A percentile compares a stretch with the other conserved stretches of the same genome.
These are phyloP conservation scores for Xylaria sp. DNA, from an alignment of 2,329 filamentous ascomycete genomes.

Conservation along the genomic window DNA sequence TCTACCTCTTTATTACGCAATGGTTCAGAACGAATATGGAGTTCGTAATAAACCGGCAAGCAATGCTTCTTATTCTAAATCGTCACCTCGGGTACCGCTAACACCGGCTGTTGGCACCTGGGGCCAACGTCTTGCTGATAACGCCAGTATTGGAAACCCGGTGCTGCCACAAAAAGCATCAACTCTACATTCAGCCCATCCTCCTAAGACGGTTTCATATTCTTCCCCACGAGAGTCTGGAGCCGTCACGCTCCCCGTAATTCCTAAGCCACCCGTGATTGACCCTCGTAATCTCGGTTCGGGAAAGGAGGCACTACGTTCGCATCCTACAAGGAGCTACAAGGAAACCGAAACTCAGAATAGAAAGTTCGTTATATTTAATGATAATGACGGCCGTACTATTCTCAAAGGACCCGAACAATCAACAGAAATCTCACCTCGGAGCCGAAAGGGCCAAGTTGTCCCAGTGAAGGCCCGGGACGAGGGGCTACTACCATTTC, in stretches of 20 bases:
- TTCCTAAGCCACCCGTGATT: slow-evolving; percentile 15
- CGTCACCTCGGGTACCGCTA: neutral
- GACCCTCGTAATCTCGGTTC: slow-evolving; percentile 34
- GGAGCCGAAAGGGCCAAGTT: slow-evolving; percentile 33
- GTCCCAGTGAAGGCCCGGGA: slow-evolving; percentile 8
- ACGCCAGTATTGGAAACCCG: neutral
- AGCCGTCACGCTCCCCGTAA: neutral
- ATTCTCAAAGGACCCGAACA: neutral
- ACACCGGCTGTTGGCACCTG: slow-evolving; percentile 3
- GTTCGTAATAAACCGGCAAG: neutral
- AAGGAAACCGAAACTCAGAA: slow-evolving; percentile 9
- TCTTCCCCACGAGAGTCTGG: neutral
- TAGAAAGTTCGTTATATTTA: slow-evolving; percentile 9
- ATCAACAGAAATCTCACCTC: slow-evolving; percentile 9
- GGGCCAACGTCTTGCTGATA: slow-evolving; percentile 10
- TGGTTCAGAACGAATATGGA: neutral
- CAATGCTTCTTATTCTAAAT: neutral
- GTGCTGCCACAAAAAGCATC: neutral
- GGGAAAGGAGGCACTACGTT: slow-evolving; percentile 41
- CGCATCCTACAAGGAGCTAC: slow-evolving; percentile 35
- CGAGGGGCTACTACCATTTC: slow-evolving; percentile 30
- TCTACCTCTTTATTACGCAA: neutral
- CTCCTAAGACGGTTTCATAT: neutral
- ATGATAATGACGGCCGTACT: neutral
- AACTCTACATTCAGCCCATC: neutral